These are phyloP conservation scores for Penicillium sclerotigenum DNA, from an alignment of 2,329 filamentous ascomycete genomes.

Conservation along the genomic window DNA sequence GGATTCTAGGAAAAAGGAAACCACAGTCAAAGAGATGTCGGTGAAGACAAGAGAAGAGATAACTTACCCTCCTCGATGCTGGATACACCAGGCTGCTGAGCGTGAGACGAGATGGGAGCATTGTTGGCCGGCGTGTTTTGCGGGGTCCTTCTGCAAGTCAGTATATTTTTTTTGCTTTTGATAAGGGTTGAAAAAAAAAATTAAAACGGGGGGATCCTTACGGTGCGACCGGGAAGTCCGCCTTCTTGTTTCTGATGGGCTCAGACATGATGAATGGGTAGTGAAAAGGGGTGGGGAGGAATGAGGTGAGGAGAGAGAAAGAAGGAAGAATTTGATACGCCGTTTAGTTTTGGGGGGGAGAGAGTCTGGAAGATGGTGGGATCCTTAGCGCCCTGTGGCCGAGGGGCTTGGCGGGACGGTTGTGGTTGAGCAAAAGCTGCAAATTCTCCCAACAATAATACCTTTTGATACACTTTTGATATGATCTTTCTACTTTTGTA, in stretches of 20 bases:
- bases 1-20: constrained; percentile 63
- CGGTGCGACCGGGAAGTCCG: constrained; percentile 61
- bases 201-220: constrained; percentile 44
- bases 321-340: constrained; percentile 40
- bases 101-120: constrained; percentile 95
- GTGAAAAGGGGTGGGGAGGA: constrained; percentile 4
- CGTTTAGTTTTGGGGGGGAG: constrained; percentile 37
- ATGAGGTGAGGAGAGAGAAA: constrained; percentile 19
- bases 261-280: constrained; percentile 60
- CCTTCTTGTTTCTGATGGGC: constrained; percentile 65
- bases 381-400: constrained; percentile 41
- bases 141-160: constrained; percentile 66
- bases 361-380: constrained; percentile 36
- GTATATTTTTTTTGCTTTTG: constrained; percentile 21
- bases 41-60: constrained; percentile 1
- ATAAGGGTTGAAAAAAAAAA: constrained; percentile 14
- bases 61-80: constrained; percentile 95
- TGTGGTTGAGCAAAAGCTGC: constrained; percentile 24
- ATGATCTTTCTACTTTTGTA: not conserved
- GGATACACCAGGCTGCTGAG: constrained; percentile 87
- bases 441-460: constrained; percentile 34
- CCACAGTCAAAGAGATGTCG: constrained; percentile 11
- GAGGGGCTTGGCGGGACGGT: constrained; percentile 41
- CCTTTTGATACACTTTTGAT: not conserved
- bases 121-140: constrained; percentile 96